phyloP scores from a whole-genome alignment of 805 yeast species.

The Starmerella stellata region DNA sequence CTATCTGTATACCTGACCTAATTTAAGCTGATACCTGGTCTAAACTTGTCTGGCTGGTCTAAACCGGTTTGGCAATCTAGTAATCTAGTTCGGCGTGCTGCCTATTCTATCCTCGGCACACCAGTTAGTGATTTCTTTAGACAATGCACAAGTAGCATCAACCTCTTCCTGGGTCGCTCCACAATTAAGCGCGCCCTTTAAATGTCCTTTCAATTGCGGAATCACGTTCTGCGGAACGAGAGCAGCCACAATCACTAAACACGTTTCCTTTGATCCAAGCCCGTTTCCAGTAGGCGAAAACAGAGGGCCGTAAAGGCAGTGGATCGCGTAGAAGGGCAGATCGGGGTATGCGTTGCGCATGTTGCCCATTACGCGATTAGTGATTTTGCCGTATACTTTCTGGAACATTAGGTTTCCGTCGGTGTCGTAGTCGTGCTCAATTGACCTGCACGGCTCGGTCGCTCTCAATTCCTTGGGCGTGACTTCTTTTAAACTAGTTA shows the following conservation, averaged over 20 bases:
- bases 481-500: slow-evolving; percentile 41
- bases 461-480: slow-evolving; percentile 40
- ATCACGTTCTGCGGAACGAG: slow-evolving; percentile 84
- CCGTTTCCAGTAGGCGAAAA: slow-evolving; percentile 51
- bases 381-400: slow-evolving; percentile 55
- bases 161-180: slow-evolving; percentile 55
- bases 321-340: slow-evolving; percentile 52
- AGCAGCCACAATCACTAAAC: slow-evolving; percentile 58
- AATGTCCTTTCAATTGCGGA: slow-evolving; percentile 81
- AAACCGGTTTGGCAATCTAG: too few relatives aligned
- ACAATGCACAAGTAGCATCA: slow-evolving; percentile 39
- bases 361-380: slow-evolving; percentile 47
- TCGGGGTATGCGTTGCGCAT: slow-evolving; percentile 68
- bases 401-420: slow-evolving; percentile 57
- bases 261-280: slow-evolving; percentile 49
- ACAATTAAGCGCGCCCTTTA: slow-evolving; percentile 65
- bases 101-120: slow-evolving; percentile 36
- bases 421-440: slow-evolving; percentile 14
- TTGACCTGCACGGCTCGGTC: slow-evolving; percentile 17
- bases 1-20: too few relatives aligned
- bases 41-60: too few relatives aligned
- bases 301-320: slow-evolving; percentile 61
- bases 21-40: too few relatives aligned
- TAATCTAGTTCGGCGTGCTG: too few relatives aligned
- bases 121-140: slow-evolving; percentile 52